Evolutionary conservation across 2,329 filamentous ascomycete genomes (phyloP), one percentile per base, ranked within the genome.

Genomic region (Fusarium guadeloupense): DNA sequence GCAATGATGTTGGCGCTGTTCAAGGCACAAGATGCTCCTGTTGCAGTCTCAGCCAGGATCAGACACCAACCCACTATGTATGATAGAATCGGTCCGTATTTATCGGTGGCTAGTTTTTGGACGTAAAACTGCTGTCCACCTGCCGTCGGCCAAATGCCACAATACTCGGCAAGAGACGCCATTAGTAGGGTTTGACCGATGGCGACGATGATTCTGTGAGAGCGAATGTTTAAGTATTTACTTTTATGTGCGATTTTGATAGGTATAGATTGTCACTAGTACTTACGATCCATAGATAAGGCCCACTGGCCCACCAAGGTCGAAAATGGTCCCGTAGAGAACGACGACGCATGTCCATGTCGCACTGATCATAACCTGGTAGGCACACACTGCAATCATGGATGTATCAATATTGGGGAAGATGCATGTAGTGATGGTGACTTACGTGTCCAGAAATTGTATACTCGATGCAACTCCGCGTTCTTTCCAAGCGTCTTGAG

Each of bases 271-370:
- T 33, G 6, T 17, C 16, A 2, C 16, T 4, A 19, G 1, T 20
- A 43, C 47, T 37, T 14, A 51, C 47, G 57, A 53, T 2, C 46
- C 48, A 9, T 60, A 60, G 2, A 60, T 39, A 10, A 60, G 48
- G 0, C 31, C 37, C 4, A 42, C 38, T 10, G 57, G 57, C 1
- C 57, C 57, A 3, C 57, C 54, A 2, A 60, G 38, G 13, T 59
- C 54, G 3, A 60, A 60, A 0, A 60, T 52, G 6, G 40, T 49
- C 5, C 54, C 43, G 6, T 60, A 60, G 5, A 60, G 26, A 2
- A 60, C 57, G 4, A 60, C 40, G 14, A 53, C 42, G 17, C 57
- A 60, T 7, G 57, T 60, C 57, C 57, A 60, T 30, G 46, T 60
- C 2, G 57, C 57, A 7, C 42, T 54, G 14, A 60, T 60, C 57